These are phyloP conservation scores for Rosa persica DNA, from an alignment of 306 rosid genomes.

Conservation along the genomic window DNA sequence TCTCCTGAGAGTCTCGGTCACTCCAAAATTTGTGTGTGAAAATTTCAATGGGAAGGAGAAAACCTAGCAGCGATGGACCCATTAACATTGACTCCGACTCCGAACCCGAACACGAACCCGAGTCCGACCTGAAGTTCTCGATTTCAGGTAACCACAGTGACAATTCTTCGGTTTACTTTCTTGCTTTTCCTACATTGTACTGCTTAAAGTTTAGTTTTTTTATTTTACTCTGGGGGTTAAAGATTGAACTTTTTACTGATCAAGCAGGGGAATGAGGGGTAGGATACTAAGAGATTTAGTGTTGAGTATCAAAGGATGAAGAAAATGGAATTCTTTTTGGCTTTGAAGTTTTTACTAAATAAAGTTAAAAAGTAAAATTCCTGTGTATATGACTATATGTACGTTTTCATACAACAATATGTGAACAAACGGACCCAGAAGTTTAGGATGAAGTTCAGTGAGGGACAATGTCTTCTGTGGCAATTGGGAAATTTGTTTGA, in stretches of 20 bases:
- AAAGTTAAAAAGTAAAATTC: background rate
- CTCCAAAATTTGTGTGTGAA: background rate
- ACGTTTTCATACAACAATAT: background rate
- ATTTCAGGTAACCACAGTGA: background rate
- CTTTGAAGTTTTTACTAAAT: background rate
- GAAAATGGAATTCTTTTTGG: background rate
- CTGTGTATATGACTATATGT: background rate
- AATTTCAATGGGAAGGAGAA: conserved; percentile 5
- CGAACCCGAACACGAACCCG: background rate
- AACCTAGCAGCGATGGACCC: background rate
- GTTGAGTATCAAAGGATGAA: background rate
- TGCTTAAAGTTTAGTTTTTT: background rate
- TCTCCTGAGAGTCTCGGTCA: background rate
- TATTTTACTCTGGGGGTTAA: background rate
- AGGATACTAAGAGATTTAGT: background rate
- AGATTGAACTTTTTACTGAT: background rate
- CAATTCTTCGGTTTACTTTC: background rate
- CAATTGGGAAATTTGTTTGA: too few species aligned
- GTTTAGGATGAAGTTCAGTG: background rate
- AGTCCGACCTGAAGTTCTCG: background rate
- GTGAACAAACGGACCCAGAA: background rate
- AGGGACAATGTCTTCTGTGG: background rate
- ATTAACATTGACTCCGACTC: conserved; percentile 3
- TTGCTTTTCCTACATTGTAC: background rate
- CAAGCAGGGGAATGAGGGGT: background rate